Evolutionary conservation across 2,329 filamentous ascomycete species (phyloP).

Genomic region (Penicillium fuscoglaucum): DNA sequence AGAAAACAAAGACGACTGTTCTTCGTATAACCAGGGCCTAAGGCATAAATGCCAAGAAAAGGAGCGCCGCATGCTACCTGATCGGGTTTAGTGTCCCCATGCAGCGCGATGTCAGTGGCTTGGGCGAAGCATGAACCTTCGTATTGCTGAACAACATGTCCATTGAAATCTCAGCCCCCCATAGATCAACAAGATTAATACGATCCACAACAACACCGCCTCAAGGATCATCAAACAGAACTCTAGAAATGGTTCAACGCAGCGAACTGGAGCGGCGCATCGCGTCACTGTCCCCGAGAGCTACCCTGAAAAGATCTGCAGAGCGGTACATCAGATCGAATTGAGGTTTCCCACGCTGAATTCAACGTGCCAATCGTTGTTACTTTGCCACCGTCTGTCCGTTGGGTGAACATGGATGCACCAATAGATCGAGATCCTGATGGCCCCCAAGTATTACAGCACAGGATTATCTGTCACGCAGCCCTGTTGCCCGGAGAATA

Average conservation of each 20-base stretch:
- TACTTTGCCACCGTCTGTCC: too few species aligned
- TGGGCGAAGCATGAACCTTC: not conserved
- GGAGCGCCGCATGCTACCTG: conserved; percentile 1
- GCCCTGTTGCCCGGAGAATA: not conserved
- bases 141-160: not conserved
- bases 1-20: too few species aligned
- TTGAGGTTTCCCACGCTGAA: not conserved
- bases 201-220: not conserved
- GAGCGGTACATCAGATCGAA: not conserved
- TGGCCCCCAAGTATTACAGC: not conserved
- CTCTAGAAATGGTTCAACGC: not conserved
- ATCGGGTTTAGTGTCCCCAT: conserved; percentile 1
- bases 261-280: not conserved
- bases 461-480: not conserved
- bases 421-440: not conserved
- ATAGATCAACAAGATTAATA: not conserved
- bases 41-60: not conserved
- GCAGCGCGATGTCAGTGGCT: not conserved
- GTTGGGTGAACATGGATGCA: not conserved
- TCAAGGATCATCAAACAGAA: not conserved
- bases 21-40: too few species aligned
- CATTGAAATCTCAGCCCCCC: too few species aligned
- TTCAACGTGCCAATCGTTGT: too few species aligned
- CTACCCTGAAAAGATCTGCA: too few species aligned
- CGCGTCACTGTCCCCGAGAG: not conserved